Conservation (phyloP, 2,329 filamentous ascomycete genomes). For the Coniella lustricola region DNA sequence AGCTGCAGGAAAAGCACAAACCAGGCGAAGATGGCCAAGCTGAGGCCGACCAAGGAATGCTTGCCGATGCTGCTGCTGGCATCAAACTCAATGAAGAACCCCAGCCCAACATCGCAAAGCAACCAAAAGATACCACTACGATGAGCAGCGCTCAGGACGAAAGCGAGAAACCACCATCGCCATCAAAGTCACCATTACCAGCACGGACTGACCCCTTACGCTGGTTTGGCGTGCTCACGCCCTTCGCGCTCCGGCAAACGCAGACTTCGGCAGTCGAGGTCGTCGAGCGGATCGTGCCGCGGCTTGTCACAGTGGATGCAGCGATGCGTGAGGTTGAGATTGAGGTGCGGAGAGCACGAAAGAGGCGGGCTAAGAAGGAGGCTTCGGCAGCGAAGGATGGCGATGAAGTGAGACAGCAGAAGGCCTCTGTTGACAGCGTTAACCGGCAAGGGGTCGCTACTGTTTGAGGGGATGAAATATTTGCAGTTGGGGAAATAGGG, state of each 20-base stretch:
- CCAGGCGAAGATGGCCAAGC: neutral
- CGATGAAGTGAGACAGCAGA: neutral
- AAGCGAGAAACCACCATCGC: too few relatives aligned
- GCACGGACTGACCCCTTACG: constrained; percentile 44
- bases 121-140: too few relatives aligned
- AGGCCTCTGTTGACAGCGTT: neutral
- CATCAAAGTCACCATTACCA: neutral
- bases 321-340: constrained; percentile 62
- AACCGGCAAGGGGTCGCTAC: neutral
- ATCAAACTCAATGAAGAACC: too few relatives aligned
- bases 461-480: constrained; percentile 5
- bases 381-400: neutral
- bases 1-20: neutral
- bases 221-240: constrained; percentile 51
- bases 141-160: constrained; percentile 3
- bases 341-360: constrained; percentile 56
- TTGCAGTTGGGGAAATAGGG: too few relatives aligned
- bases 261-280: constrained; percentile 51
- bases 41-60: neutral
- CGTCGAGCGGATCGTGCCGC: constrained; percentile 51
- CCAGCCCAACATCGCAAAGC: too few relatives aligned
- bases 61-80: too few relatives aligned
- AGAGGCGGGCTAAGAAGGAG: constrained; percentile 44
- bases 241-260: constrained; percentile 46
- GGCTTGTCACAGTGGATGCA: constrained; percentile 48